Conservation (phyloP, 140 eudicot genomes). For the Stevia rebaudiana region DNA sequence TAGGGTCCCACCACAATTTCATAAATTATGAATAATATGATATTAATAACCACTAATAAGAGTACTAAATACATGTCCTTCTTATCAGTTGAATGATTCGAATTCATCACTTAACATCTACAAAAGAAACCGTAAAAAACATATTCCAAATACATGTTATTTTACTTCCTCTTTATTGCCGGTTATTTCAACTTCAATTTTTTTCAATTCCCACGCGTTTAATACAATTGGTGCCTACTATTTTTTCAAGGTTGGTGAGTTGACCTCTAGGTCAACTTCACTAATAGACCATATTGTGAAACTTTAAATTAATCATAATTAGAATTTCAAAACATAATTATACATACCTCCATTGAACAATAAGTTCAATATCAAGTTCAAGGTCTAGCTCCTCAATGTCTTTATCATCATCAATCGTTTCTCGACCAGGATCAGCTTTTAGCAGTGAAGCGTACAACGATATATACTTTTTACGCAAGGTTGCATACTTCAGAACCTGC, state of each 20-base stretch:
- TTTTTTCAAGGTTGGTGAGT: neutral
- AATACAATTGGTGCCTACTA: neutral
- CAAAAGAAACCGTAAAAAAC: neutral
- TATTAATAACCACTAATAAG: conserved; percentile 3
- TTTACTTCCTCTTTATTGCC: neutral
- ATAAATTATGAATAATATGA: neutral
- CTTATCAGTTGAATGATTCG: conserved; percentile 4
- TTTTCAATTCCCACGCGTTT: neutral
- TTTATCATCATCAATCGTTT: conserved; percentile 65
- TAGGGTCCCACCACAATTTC: neutral
- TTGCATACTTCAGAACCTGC: conserved; percentile 83
- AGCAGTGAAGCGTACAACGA: conserved; percentile 81
- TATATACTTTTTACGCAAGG: conserved; percentile 81
- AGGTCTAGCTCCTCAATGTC: conserved; percentile 89
- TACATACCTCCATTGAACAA: conserved; percentile 99
- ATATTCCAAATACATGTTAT: neutral
- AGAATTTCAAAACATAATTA: neutral
- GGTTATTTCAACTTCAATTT: conserved; percentile 1
- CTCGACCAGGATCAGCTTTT: conserved; percentile 60
- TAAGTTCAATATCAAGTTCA: conserved; percentile 85
- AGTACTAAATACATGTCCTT: neutral
- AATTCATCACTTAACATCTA: neutral
- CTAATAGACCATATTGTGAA: conserved; percentile 3
- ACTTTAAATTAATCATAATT: neutral
- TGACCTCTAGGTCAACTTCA: conserved; percentile 2